Evolutionary conservation across 2,329 filamentous ascomycete species (phyloP).

Genomic region (Metarhizium rileyi): DNA sequence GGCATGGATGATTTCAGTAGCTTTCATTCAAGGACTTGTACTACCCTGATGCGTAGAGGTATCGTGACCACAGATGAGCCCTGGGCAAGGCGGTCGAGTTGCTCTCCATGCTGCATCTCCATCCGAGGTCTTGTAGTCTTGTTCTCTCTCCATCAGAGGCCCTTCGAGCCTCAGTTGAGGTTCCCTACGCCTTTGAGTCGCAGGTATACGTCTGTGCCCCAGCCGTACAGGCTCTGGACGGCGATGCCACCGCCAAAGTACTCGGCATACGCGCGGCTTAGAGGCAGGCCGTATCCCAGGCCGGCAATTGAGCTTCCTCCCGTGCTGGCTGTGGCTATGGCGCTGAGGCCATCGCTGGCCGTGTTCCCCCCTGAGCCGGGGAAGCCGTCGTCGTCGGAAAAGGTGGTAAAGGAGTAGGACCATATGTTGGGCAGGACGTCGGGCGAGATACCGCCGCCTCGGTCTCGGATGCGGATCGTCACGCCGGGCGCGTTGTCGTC

Average conservation of each 20-base stretch:
- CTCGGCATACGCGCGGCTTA: conserved; percentile 90
- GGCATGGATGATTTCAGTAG: too few species aligned
- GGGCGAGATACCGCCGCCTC: conserved; percentile 85
- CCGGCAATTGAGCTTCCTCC: conserved; percentile 82
- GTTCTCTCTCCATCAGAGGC: too few species aligned
- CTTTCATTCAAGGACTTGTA: too few species aligned
- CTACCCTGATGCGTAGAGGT: background rate
- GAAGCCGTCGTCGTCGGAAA: conserved; percentile 50
- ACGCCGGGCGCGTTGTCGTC: conserved; percentile 69
- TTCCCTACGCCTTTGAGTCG: conserved; percentile 53
- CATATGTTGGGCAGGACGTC: conserved; percentile 81
- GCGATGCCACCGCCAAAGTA: conserved; percentile 95
- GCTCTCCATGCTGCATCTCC: background rate
- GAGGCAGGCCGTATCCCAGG: conserved; percentile 81
- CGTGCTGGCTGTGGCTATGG: conserved; percentile 61
- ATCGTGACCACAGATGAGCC: background rate
- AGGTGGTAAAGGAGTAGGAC: conserved; percentile 97
- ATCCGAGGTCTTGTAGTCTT: background rate
- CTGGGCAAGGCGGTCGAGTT: background rate
- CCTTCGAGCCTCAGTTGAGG: conserved; percentile 23
- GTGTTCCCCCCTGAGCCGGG: conserved; percentile 29
- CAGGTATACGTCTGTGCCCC: conserved; percentile 68
- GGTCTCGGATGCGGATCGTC: conserved; percentile 88
- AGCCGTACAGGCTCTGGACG: conserved; percentile 92
- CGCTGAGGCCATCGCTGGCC: conserved; percentile 57